A percentile compares a stretch with the other conserved stretches of the same genome.
These are phyloP conservation scores for Botrytis deweyae DNA, from an alignment of 2,329 filamentous ascomycete species.

Conservation along the genomic window DNA sequence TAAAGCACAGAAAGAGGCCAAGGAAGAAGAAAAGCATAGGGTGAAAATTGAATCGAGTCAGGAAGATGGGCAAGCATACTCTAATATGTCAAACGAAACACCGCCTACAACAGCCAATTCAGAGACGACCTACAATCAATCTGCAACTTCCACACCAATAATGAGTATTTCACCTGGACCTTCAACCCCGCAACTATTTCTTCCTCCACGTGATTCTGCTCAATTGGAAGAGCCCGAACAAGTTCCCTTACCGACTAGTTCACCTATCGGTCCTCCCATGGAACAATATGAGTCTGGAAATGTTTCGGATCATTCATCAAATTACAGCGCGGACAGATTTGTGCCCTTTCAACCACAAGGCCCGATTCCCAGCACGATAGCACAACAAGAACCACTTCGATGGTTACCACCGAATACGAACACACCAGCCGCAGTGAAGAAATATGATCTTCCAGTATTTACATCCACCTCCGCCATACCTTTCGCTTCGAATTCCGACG, in stretches of 20 bases:
- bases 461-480: slow-evolving; percentile 38
- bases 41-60: slow-evolving; percentile 7
- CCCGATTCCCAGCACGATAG: slow-evolving; percentile 43
- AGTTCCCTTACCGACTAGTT: slow-evolving; percentile 33
- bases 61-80: slow-evolving; percentile 22
- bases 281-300: slow-evolving; percentile 11
- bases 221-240: slow-evolving; percentile 29
- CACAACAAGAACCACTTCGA: slow-evolving; percentile 45
- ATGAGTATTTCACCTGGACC: slow-evolving; percentile 24
- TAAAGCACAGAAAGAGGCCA: slow-evolving; percentile 57
- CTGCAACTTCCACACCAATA: slow-evolving; percentile 4
- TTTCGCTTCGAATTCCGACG: slow-evolving; percentile 28
- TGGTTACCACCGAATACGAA: slow-evolving; percentile 53
- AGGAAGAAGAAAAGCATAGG: slow-evolving; percentile 39
- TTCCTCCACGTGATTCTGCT: slow-evolving; percentile 23
- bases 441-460: slow-evolving; percentile 37
- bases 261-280: slow-evolving; percentile 25
- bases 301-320: slow-evolving; percentile 13
- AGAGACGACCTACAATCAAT: background rate
- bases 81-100: slow-evolving; percentile 22
- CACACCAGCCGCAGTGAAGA: slow-evolving; percentile 33
- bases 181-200: slow-evolving; percentile 27
- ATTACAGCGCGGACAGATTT: slow-evolving; percentile 45
- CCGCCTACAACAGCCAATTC: background rate
- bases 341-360: slow-evolving; percentile 58